A percentile compares a stretch with the other conserved stretches of the same genome.
Evolutionary conservation across 768 basidiomycete species (phyloP).

Genomic region (Trichaptum fuscoviolaceum): DNA sequence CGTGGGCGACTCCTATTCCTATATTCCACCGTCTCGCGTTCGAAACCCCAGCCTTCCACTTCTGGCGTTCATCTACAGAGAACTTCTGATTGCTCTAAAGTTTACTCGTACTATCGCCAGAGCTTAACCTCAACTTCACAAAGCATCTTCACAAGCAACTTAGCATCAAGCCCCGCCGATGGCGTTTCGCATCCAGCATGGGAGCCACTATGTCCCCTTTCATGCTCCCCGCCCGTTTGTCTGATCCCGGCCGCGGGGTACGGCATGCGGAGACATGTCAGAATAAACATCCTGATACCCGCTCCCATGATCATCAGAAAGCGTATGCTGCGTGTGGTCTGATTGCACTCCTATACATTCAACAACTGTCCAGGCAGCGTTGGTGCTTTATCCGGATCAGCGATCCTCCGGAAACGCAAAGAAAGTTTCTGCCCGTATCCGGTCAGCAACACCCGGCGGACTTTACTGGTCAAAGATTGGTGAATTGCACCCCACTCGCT

Average conservation of each 20-base stretch:
- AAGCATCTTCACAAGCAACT: background rate
- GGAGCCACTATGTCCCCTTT: slow-evolving; percentile 1
- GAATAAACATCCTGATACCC: background rate
- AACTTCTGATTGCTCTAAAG: background rate
- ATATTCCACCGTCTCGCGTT: background rate
- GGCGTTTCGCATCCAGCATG: background rate
- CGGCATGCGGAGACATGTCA: background rate
- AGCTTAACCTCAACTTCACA: background rate
- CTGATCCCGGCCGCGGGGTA: background rate
- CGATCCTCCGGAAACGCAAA: slow-evolving; percentile 1
- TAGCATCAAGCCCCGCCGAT: background rate
- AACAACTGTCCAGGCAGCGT: background rate
- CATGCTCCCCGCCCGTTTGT: background rate
- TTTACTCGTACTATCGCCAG: background rate
- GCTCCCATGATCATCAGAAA: background rate
- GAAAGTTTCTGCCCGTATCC: background rate
- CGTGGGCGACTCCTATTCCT: background rate
- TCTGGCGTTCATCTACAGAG: background rate
- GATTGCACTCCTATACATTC: background rate
- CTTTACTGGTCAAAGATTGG: background rate
- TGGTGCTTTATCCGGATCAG: background rate
- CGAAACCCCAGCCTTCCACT: background rate
- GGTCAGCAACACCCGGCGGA: background rate
- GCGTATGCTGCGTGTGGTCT: background rate
- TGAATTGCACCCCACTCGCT: background rate